Evolutionary conservation across 176 grass and related monocot species (phyloP).

Genomic region (Oryza glumipatula): DNA sequence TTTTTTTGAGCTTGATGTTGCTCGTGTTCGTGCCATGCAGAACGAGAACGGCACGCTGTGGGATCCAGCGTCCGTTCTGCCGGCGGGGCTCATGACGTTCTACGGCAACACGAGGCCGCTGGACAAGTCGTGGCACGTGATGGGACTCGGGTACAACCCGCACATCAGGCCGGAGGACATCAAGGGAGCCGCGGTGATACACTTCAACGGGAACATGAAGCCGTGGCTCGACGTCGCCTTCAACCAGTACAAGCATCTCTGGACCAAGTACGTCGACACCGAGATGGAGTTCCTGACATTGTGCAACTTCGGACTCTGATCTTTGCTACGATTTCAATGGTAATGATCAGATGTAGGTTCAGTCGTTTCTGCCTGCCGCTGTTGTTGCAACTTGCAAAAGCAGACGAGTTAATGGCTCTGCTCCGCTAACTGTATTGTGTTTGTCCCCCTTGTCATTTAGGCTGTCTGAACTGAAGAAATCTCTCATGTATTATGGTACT

Average conservation of each 20-base stretch:
- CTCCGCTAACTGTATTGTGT: not conserved
- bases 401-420: not conserved
- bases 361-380: not conserved
- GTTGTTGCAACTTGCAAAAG: not conserved
- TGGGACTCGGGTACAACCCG: constrained; percentile 94
- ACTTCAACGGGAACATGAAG: constrained; percentile 99
- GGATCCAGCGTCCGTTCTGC: constrained; percentile 66
- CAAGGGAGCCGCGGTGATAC: constrained; percentile 69
- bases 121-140: constrained; percentile 93
- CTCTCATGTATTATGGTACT: no score
- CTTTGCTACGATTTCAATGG: not conserved
- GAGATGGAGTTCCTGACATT: constrained; percentile 96
- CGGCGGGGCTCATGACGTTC: constrained; percentile 81
- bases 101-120: constrained; percentile 87
- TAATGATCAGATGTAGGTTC: not conserved
- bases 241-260: constrained; percentile 95
- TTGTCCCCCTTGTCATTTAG: not conserved
- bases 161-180: constrained; percentile 86
- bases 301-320: constrained; percentile 92
- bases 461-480: not conserved
- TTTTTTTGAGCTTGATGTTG: constrained; percentile 7
- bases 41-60: constrained; percentile 87
- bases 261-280: constrained; percentile 92
- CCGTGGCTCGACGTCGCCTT: constrained; percentile 97
- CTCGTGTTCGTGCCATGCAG: constrained; percentile 22